Base-by-base conservation (phyloP, 192 early-diverging fungal species). In the Coemansia sp. region DNA sequence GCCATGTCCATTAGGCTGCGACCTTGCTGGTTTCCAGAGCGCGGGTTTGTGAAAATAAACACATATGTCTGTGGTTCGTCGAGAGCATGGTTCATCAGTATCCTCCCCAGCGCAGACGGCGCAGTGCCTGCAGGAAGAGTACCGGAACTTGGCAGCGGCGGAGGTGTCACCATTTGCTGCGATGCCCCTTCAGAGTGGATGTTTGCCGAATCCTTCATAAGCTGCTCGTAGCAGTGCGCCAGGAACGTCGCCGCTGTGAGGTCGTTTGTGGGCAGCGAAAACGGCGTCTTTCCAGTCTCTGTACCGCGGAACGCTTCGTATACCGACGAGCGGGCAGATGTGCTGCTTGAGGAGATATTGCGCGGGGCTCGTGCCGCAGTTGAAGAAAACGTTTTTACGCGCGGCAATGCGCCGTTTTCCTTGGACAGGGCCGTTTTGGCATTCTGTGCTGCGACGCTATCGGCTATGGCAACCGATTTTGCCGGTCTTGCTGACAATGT, bases 21-120 rank as follows among this genome's bases (percentile, higher is more conserved):
- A 0, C 90, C 90, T 33, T 89, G 85, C 64, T 86, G 87, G 73
- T 89, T 88, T 23, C 90, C 90, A 0, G 87, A 88, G 8, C 84
- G 67, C n/a, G 90, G 90, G 67, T 91, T 91, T 31, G 86, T 87
- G 70, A 91, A 91, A 25, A 91, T 91, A 63, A 91, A 89, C 26
- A 89, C 79, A 61, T 90, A 87, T 2, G 84, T 70, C 13, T 70
- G 81, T 3, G 89, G 88, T 37, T 84, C 79, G 43, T 75, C 70
- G 8, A 75, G 68, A 10, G 64, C 42, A 12, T 35, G 29, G 25
- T 42, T 55, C 21, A 49, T 23, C 7, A 71, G 55, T 33, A 68
- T 64, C n/a, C 48, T 61, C 7, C 68, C 63, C 18, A 71, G 58
- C 8, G 61, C 56, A 25, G 64, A 60, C 18, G 74, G 42, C 7